Evolutionary conservation across 495 filamentous ascomycete species (phyloP), one percentile per base, ranked within the genome.

Genomic region (Glutinoglossum americanum): DNA sequence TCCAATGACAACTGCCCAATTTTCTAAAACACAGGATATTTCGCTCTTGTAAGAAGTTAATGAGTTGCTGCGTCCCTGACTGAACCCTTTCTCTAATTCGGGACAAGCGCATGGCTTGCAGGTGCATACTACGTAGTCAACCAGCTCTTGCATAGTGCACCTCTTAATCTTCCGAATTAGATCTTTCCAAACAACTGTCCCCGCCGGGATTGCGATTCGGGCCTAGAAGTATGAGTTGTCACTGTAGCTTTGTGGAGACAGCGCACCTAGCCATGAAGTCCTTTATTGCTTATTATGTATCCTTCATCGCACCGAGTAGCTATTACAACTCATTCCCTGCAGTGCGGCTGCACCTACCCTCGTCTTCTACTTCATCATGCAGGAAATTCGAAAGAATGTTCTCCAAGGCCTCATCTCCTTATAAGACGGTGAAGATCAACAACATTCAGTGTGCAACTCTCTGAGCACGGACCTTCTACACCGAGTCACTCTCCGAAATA

Each of bases 351-450:
- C 49, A 32, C 28, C 2, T 53, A 53, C 49, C 49, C 49, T 28
- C 49, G 49, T 30, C 49, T 25, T 32, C 49, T 27, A 53, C 49
- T 53, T 53, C 49, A 53, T 53, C 49, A 53, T 53, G 49, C 49
- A 53, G 49, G 13, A 53, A 53, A 3, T 33, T 28, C 5, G 9
- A 27, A 4, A 30, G 26, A 30, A 32, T 28, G 49, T 28, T 32
- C 28, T 53, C 26, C 26, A 27, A 45, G 49, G 26, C 23, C 26
- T 53, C 49, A 53, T 15, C 25, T 53, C 49, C 23, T 27, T 53
- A 53, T 53, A 53, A 53, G 49, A 53, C 49, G 25, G 28, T 32
- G 26, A 17, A 27, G 47, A 53, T 53, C 49, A 53, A 53, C 49
- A 53, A 53, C 23, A 27, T 53, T 32, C 23, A 28, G 28, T 32